phyloP scores from a whole-genome alignment of 179 eudicot species.

The Amaranthus tricolor region DNA sequence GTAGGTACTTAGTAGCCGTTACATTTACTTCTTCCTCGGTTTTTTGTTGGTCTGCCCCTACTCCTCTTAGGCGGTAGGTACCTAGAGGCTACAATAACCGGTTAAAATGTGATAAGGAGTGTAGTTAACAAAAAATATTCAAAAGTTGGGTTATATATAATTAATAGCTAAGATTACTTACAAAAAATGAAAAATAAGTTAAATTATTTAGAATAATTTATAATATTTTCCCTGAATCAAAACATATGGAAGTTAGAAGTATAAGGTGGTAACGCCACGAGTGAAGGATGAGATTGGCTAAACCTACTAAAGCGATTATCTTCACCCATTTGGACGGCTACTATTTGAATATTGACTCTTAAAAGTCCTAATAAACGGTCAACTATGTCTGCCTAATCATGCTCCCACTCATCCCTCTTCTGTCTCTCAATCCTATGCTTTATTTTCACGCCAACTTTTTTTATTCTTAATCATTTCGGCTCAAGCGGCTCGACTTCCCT shows the following conservation, averaged over 20 bases:
- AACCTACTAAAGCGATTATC: neutral
- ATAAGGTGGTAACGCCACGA: constrained; percentile 16
- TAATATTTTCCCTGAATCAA: too few relatives aligned
- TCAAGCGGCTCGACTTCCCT: neutral
- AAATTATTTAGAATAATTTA: too few relatives aligned
- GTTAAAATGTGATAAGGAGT: too few relatives aligned
- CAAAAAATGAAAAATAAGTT: too few relatives aligned
- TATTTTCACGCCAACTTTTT: constrained; percentile 3
- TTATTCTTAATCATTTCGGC: neutral
- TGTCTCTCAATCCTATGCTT: constrained; percentile 11
- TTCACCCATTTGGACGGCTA: constrained; percentile 18
- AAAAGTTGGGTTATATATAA: too few relatives aligned
- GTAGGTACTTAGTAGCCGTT: too few relatives aligned
- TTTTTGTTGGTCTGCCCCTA: too few relatives aligned
- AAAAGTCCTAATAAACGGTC: constrained; percentile 6
- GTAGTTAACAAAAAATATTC: too few relatives aligned
- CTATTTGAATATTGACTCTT: neutral
- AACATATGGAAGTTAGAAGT: neutral
- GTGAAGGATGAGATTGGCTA: constrained; percentile 4
- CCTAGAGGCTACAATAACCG: too few relatives aligned
- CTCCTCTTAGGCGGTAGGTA: too few relatives aligned
- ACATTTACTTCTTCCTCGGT: too few relatives aligned
- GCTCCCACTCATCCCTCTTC: constrained; percentile 3
- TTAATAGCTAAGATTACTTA: too few relatives aligned
- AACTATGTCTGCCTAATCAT: constrained; percentile 7